Percentiles rank a stretch among this genome's conserved stretches.
Conservation (phyloP, 225 moss, liverwort and hornwort genomes). For the Pseudoscleropodium purum region DNA sequence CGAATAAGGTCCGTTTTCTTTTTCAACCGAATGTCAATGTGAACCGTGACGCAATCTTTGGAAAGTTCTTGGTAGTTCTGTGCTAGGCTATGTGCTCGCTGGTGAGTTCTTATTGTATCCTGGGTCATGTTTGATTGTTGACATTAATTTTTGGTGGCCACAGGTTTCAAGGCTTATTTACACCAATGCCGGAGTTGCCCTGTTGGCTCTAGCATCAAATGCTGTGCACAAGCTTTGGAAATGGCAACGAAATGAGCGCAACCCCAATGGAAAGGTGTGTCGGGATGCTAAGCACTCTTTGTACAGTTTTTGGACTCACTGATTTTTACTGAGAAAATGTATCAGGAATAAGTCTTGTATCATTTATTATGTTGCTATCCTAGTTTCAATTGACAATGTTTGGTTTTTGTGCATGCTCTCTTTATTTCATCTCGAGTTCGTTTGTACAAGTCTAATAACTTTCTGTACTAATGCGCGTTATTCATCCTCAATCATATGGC, state of each 20-base stretch:
- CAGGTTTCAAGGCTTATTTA: constrained; percentile 97
- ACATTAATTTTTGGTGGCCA: background rate
- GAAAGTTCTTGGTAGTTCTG: background rate
- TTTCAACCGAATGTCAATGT: background rate
- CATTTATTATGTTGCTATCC: background rate
- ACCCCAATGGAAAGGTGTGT: constrained; percentile 66
- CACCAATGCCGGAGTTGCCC: constrained; percentile 81
- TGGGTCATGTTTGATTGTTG: background rate
- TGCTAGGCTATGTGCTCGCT: background rate
- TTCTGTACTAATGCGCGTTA: background rate
- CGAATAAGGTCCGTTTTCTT: constrained; percentile 63
- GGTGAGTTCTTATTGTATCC: background rate
- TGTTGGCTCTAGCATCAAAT: constrained; percentile 86
- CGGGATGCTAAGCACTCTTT: background rate
- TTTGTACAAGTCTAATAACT: background rate
- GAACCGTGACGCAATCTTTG: background rate
- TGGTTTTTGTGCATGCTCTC: background rate
- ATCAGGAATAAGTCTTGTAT: background rate
- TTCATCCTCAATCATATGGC: background rate
- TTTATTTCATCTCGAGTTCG: background rate
- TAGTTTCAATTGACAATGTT: background rate
- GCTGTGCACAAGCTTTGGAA: constrained; percentile 99
- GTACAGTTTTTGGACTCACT: background rate
- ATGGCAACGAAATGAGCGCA: constrained; percentile 92
- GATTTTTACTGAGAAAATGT: background rate